phyloP scores from a whole-genome alignment of 148 eudicot species.

The Fagopyrum tataricum region DNA sequence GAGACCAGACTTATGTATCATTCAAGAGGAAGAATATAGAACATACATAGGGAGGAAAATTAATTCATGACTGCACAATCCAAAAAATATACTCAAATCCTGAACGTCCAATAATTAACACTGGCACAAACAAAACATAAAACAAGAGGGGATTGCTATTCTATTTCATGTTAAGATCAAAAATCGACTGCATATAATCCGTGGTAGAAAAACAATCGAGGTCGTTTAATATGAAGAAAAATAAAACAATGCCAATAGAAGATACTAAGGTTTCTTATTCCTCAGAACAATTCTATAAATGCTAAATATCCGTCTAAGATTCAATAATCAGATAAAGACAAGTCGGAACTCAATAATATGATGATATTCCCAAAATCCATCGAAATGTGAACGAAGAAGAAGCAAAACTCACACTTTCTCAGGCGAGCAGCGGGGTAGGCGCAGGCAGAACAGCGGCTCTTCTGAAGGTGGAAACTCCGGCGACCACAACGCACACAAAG shows the following conservation, averaged over 20 bases:
- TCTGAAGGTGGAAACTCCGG: conserved; percentile 53
- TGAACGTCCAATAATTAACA: too few species aligned
- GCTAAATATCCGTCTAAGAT: not conserved
- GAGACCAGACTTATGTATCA: not conserved
- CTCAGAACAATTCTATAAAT: not conserved
- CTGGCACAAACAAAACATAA: too few species aligned
- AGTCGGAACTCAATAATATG: not conserved
- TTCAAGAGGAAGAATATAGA: not conserved
- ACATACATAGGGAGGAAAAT: too few species aligned
- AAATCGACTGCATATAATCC: not conserved
- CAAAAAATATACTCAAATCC: too few species aligned
- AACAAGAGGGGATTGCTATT: too few species aligned
- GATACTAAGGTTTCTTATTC: not conserved
- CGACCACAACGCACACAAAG: conserved; percentile 55
- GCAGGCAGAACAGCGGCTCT: conserved; percentile 51
- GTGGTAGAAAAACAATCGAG: not conserved
- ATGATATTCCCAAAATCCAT: not conserved
- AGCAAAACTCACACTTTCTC: conserved; percentile 31
- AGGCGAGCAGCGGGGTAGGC: conserved; percentile 46
- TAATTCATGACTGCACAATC: too few species aligned
- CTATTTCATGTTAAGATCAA: not conserved
- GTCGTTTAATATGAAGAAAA: not conserved
- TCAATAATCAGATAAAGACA: not conserved
- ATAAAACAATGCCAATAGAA: not conserved
- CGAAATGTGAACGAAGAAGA: not conserved